Percentiles rank a stretch among this genome's conserved stretches.
These are phyloP conservation scores for Sphaceloma murrayae DNA, from an alignment of 2,329 filamentous ascomycete genomes.

Conservation along the genomic window DNA sequence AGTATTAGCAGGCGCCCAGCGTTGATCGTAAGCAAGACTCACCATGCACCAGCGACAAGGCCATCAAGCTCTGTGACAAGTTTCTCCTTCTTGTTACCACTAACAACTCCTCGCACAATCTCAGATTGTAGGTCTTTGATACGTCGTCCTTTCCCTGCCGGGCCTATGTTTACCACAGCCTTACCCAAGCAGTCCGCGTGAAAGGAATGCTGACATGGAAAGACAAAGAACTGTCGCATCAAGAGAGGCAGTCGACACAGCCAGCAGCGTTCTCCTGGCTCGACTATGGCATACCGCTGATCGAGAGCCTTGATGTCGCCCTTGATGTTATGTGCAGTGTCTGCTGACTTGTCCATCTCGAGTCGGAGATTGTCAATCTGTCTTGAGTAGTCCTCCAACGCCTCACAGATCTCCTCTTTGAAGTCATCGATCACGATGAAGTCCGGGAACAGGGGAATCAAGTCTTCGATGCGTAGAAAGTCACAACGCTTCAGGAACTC, in stretches of 20 bases:
- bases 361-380: conserved; percentile 80
- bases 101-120: conserved; percentile 60
- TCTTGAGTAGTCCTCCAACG: conserved; percentile 84
- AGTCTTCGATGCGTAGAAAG: conserved; percentile 83
- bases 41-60: conserved; percentile 86
- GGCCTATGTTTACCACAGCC: conserved; percentile 73
- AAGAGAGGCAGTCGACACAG: conserved; percentile 77
- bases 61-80: conserved; percentile 83
- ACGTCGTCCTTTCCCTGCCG: conserved; percentile 62
- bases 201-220: conserved; percentile 96
- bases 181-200: conserved; percentile 88
- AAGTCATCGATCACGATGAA: conserved; percentile 99
- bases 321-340: conserved; percentile 84
- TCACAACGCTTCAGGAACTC: conserved; percentile 89
- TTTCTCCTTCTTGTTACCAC: conserved; percentile 63
- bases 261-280: conserved; percentile 91
- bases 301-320: conserved; percentile 78
- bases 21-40: conserved; percentile 28
- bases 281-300: conserved; percentile 87
- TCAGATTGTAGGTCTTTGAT: conserved; percentile 80
- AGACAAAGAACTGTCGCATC: conserved; percentile 92
- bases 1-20: neutral
- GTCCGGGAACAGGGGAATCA: conserved; percentile 97
- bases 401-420: conserved; percentile 93
- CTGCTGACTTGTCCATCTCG: conserved; percentile 91